Conservation (phyloP, 2,329 filamentous ascomycete genomes). For the Talaromyces amestolkiae region DNA sequence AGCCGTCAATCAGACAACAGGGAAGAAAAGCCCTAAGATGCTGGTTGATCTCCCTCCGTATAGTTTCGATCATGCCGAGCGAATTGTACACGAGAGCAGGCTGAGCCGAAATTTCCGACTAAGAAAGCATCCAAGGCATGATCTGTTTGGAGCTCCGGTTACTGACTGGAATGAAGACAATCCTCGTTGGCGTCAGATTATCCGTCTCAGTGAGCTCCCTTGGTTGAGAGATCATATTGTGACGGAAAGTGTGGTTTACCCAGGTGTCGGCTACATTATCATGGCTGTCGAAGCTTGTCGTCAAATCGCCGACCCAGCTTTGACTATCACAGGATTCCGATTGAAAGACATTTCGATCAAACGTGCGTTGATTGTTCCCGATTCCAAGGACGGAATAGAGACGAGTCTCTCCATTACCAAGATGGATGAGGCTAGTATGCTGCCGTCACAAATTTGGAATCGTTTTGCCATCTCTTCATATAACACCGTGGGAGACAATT, state of each 20-base stretch:
- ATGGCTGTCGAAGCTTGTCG: conserved; percentile 32
- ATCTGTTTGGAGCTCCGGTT: conserved; percentile 32
- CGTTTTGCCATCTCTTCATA: conserved; percentile 34
- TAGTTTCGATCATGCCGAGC: conserved; percentile 29
- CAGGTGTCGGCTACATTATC: conserved; percentile 30
- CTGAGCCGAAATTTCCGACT: conserved; percentile 28
- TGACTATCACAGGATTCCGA: conserved; percentile 20
- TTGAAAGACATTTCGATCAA: conserved; percentile 29
- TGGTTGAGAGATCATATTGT: conserved; percentile 33
- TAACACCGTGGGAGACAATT: conserved; percentile 28
- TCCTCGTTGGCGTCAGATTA: conserved; percentile 31
- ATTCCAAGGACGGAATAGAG: conserved; percentile 33
- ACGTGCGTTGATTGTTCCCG: conserved; percentile 31
- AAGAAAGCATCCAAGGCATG: conserved; percentile 29
- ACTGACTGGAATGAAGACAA: conserved; percentile 29
- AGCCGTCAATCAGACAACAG: conserved; percentile 25
- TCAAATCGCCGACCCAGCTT: conserved; percentile 23
- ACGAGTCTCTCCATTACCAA: conserved; percentile 27
- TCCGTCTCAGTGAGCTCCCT: conserved; percentile 31
- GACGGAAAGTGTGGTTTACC: conserved; percentile 24
- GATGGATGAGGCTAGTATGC: conserved; percentile 24
- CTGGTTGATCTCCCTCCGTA: conserved; percentile 31
- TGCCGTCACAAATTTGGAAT: conserved; percentile 26
- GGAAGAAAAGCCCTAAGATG: conserved; percentile 16
- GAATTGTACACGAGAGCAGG: conserved; percentile 28